phyloP scores from a whole-genome alignment of 768 basidiomycete genomes.

The Lyophyllum atratum region DNA sequence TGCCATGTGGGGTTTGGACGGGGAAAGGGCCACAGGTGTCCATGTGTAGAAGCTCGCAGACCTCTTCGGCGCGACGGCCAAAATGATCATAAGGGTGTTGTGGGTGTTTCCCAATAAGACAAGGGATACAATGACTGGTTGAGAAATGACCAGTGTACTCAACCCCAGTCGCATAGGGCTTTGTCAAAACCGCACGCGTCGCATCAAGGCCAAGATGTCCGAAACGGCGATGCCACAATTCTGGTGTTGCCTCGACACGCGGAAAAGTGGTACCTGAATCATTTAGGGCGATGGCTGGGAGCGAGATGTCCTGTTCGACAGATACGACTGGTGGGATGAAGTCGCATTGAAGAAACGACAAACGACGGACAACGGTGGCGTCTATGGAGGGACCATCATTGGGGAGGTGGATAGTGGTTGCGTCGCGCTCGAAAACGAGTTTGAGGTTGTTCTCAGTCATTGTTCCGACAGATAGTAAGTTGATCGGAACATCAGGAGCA shows the following conservation, averaged over 20 bases:
- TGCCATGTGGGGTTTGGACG: slow-evolving; percentile 7
- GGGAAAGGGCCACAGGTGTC: slow-evolving; percentile 28
- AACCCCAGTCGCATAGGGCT: slow-evolving; percentile 17
- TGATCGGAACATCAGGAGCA: slow-evolving; percentile 22
- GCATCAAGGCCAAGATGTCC: slow-evolving; percentile 24
- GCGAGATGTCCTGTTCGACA: not conserved
- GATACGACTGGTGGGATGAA: not conserved
- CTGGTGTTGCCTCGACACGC: not conserved
- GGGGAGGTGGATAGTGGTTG: not conserved
- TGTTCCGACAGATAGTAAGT: slow-evolving; percentile 21
- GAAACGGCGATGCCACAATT: slow-evolving; percentile 25
- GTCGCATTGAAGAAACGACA: slow-evolving; percentile 4
- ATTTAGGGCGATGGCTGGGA: not conserved
- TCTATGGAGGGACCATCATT: not conserved
- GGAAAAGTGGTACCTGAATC: not conserved
- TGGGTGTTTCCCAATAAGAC: slow-evolving; percentile 26
- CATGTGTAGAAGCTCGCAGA: slow-evolving; percentile 26
- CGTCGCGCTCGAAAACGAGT: slow-evolving; percentile 1
- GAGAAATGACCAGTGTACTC: slow-evolving; percentile 2
- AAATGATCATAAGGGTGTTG: slow-evolving; percentile 14
- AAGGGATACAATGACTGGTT: slow-evolving; percentile 16
- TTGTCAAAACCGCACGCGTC: slow-evolving; percentile 14
- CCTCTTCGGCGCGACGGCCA: not conserved
- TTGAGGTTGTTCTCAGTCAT: slow-evolving; percentile 11
- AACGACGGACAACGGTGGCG: not conserved